Evolutionary conservation across 495 filamentous ascomycete species (phyloP), one percentile per base, ranked within the genome.

Genomic region (Platismatia glauca): DNA sequence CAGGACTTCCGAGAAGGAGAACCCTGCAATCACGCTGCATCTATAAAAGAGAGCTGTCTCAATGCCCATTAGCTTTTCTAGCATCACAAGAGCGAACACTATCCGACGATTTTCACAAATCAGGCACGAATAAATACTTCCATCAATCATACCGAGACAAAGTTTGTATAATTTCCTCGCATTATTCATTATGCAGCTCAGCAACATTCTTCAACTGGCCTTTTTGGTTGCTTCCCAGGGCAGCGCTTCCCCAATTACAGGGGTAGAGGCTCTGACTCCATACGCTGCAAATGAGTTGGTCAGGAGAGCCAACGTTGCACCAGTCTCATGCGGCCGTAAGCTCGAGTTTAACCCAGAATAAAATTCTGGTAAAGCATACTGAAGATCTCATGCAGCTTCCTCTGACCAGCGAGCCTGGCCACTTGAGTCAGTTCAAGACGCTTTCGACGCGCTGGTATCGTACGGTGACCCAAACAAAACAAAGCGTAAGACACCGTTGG

Each of bases 311-410:
- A 57, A 27, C 35, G 35, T n/a, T 3, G 34, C 35, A 24, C 55
- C 55, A 12, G 55, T 57, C 35, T 57, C 55, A 24, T 57, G 55
- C 22, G 55, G 55, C 35, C 55, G 55, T 57, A 57, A 57, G 55
- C 55, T 57, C 4, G 55, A n/a, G 24, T 13, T 11, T 8, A 41
- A 2, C 34, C 18, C 34, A 38, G 53, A 55, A 5, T 20, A 39
- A 5, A 8, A 38, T 11, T 6, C 3, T 9, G 7, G 22, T 9
- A 39, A 0, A 4, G 35, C 24, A n/a, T 1, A 27, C 55, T 57
- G n/a, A 57, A 1, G 20, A 0, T 57, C 6, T 37, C 34, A 41
- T 41, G n/a, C n/a, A 57, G 55, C 55, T 57, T 2, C 55, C 3
- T 7, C 7, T 57, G 12, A 38, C 11, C 55, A 57, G 55, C 55